A percentile compares a stretch with the other conserved stretches of the same genome.
Evolutionary conservation across 305 asterid genomes (phyloP).

Genomic region (Salvia sclarea): DNA sequence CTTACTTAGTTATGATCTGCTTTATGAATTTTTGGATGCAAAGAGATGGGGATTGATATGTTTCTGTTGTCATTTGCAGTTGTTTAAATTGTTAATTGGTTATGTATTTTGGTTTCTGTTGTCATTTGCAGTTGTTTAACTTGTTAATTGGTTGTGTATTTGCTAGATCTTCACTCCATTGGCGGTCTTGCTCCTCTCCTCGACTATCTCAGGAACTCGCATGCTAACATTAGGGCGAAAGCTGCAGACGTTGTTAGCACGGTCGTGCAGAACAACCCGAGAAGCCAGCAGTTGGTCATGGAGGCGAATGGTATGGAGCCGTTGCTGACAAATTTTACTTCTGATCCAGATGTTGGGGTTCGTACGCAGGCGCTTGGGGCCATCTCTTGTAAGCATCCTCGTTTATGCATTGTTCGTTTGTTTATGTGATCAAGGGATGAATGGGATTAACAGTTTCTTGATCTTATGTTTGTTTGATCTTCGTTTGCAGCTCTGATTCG

Average conservation of each 20-base stretch:
- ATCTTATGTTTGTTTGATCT: neutral
- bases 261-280: slow-evolving; percentile 89
- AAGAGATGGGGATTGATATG: neutral
- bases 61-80: neutral
- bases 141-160: neutral
- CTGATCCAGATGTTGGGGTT: slow-evolving; percentile 72
- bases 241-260: slow-evolving; percentile 95
- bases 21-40: neutral
- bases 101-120: neutral
- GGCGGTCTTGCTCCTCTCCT: slow-evolving; percentile 89
- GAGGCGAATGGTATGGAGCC: slow-evolving; percentile 86
- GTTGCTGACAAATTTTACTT: slow-evolving; percentile 62
- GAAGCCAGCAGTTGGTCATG: slow-evolving; percentile 82
- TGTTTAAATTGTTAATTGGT: slow-evolving; percentile 2
- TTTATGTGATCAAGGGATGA: neutral
- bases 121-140: slow-evolving; percentile 8
- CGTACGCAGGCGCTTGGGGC: slow-evolving; percentile 91
- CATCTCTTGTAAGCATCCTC: slow-evolving; percentile 64
- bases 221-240: slow-evolving; percentile 82
- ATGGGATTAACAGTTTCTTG: neutral
- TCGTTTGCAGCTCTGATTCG: slow-evolving; percentile 69
- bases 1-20: neutral
- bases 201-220: slow-evolving; percentile 60
- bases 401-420: neutral
- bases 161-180: slow-evolving; percentile 80